These are phyloP conservation scores for Delphinella strobiligena DNA, from an alignment of 2,329 filamentous ascomycete species.

Conservation along the genomic window DNA sequence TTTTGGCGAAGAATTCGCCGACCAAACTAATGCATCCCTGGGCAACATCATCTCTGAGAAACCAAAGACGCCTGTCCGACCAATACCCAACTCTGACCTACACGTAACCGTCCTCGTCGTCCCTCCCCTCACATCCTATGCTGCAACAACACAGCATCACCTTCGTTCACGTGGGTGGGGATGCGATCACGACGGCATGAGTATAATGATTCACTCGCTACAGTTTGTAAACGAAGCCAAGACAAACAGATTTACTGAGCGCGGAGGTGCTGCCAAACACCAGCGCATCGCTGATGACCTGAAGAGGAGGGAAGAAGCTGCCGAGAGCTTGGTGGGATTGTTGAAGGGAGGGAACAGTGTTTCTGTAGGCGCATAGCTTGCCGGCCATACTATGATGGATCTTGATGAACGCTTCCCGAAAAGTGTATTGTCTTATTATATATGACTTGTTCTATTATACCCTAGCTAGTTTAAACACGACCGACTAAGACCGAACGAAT, in stretches of 20 bases:
- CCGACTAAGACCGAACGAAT: no score
- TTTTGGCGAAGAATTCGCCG: slow-evolving; percentile 19
- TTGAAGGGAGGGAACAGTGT: slow-evolving; percentile 4
- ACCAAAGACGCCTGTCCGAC: slow-evolving; percentile 46
- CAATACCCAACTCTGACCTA: slow-evolving; percentile 61
- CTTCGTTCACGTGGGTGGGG: slow-evolving; percentile 73
- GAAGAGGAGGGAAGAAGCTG: slow-evolving; percentile 19
- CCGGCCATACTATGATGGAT: no score
- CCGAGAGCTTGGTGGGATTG: slow-evolving; percentile 13
- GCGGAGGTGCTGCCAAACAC: slow-evolving; percentile 35
- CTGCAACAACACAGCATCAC: slow-evolving; percentile 63
- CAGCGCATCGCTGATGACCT: slow-evolving; percentile 33
- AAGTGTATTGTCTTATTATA: neutral
- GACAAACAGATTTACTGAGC: slow-evolving; percentile 32
- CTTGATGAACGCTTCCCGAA: neutral
- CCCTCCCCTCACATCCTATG: slow-evolving; percentile 66
- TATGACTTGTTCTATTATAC: no score
- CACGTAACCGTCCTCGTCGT: slow-evolving; percentile 80
- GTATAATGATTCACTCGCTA: slow-evolving; percentile 70
- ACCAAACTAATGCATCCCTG: neutral
- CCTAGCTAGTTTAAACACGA: no score
- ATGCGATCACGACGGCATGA: slow-evolving; percentile 70
- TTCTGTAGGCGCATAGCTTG: slow-evolving; percentile 3
- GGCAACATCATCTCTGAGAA: slow-evolving; percentile 7
- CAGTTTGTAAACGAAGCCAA: slow-evolving; percentile 74